Percentiles rank a stretch among this genome's conserved stretches.
phyloP scores from a whole-genome alignment of 371 early-diverging fungal genomes.

The Mucor mucedo region DNA sequence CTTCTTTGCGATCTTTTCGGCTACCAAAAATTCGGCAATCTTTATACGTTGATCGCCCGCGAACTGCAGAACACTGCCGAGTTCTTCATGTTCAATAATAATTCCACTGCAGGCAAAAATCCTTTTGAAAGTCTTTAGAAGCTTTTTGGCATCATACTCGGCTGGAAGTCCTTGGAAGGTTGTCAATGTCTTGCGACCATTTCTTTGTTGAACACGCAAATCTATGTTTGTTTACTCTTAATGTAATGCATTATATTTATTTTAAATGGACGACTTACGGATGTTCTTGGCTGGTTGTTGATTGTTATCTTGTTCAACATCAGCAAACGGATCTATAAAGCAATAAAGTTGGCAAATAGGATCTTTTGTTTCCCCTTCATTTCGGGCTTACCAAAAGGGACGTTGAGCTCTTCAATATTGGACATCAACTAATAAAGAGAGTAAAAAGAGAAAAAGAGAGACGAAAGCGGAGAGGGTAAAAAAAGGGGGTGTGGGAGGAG shows the following conservation, averaged over 20 bases:
- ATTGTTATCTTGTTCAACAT: constrained; percentile 71
- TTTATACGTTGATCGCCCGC: constrained; percentile 95
- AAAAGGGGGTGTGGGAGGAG: background rate
- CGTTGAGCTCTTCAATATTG: constrained; percentile 43
- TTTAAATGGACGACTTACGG: constrained; percentile 61
- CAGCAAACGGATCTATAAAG: constrained; percentile 79
- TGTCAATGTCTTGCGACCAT: constrained; percentile 96
- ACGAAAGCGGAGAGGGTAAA: background rate
- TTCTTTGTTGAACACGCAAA: constrained; percentile 97
- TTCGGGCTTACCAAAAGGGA: constrained; percentile 32
- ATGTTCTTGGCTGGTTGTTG: constrained; percentile 67
- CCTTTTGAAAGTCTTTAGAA: constrained; percentile 96
- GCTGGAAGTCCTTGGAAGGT: constrained; percentile 85
- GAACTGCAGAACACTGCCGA: constrained; percentile 91
- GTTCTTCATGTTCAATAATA: constrained; percentile 88
- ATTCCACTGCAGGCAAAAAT: constrained; percentile 97
- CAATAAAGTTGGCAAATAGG: background rate
- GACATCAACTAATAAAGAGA: constrained; percentile 34
- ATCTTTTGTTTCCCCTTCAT: background rate
- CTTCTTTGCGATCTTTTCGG: constrained; percentile 83
- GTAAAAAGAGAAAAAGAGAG: background rate
- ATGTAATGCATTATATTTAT: background rate
- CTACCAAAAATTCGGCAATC: constrained; percentile 78
- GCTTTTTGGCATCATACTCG: constrained; percentile 85
- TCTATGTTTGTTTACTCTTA: constrained; percentile 51